Conservation (phyloP, 805 yeast genomes). For the Limtongozyma cylindracea region DNA sequence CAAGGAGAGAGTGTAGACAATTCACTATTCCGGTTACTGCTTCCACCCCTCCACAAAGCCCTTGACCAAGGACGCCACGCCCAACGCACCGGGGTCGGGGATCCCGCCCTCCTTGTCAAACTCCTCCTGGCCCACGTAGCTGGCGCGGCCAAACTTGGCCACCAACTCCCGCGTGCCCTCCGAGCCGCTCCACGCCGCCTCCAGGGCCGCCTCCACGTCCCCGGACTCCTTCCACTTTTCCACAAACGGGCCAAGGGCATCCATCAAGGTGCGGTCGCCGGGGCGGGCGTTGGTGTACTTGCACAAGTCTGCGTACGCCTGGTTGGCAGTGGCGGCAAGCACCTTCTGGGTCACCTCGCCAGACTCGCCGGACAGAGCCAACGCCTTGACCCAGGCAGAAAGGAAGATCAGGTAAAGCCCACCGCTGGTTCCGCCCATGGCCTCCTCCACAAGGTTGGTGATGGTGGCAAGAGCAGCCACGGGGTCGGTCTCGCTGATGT, state of each 20-base stretch:
- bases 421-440: constrained; percentile 98
- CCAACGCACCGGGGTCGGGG: constrained; percentile 93
- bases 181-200: constrained; percentile 56
- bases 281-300: constrained; percentile 72
- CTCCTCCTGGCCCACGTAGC: constrained; percentile 51
- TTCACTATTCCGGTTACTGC: too few relatives aligned
- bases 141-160: constrained; percentile 86
- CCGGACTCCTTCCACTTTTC: constrained; percentile 23
- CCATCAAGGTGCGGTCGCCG: constrained; percentile 79
- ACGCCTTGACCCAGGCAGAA: constrained; percentile 32
- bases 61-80: constrained; percentile 34
- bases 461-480: constrained; percentile 38
- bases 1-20: too few relatives aligned
- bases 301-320: constrained; percentile 40
- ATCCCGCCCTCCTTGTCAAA: constrained; percentile 40
- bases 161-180: constrained; percentile 44
- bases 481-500: constrained; percentile 12
- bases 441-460: constrained; percentile 64
- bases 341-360: too few relatives aligned
- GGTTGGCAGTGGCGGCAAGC: constrained; percentile 21
- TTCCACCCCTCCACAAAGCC: constrained; percentile 9
- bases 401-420: constrained; percentile 74
- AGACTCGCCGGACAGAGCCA: too few relatives aligned
- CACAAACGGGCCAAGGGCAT: constrained; percentile 73
- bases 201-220: constrained; percentile 32